Percentiles rank a stretch among this genome's conserved stretches.
Conservation (phyloP, 2,329 filamentous ascomycete species). For the Thielaviopsis punctulata region DNA sequence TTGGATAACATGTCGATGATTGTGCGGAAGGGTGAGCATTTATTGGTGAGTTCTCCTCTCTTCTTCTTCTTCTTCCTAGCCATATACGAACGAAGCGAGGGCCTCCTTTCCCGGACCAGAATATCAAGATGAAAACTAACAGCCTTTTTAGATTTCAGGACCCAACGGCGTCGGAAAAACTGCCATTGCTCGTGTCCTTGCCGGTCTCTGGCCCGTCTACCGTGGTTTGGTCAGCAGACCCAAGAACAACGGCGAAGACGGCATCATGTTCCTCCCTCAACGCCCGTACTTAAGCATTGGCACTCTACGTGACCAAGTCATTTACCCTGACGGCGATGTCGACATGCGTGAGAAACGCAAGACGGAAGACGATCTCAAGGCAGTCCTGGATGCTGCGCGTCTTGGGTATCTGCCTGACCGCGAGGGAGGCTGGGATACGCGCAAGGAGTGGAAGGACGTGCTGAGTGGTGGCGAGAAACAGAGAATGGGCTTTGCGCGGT, state of each 20-base stretch:
- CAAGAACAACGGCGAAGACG: conserved; percentile 62
- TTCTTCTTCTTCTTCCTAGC: not conserved
- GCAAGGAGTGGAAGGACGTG: conserved; percentile 97
- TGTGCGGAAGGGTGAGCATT: conserved; percentile 76
- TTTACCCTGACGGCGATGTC: conserved; percentile 86
- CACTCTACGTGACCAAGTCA: conserved; percentile 88
- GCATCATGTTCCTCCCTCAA: conserved; percentile 97
- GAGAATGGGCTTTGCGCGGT: conserved; percentile 72
- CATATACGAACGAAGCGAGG: too few species aligned
- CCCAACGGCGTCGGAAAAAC: conserved; percentile 91
- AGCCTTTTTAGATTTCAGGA: conserved; percentile 76
- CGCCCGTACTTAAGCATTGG: conserved; percentile 82
- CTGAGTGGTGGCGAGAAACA: conserved; percentile 97
- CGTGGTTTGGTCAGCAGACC: conserved; percentile 81
- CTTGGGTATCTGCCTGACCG: conserved; percentile 80
- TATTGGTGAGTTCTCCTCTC: conserved; percentile 37
- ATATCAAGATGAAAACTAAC: too few species aligned
- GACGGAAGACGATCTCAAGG: conserved; percentile 56
- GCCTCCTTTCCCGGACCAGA: too few species aligned
- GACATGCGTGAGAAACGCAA: conserved; percentile 78
- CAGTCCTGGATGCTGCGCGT: conserved; percentile 63
- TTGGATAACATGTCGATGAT: conserved; percentile 79
- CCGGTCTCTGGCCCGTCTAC: conserved; percentile 91
- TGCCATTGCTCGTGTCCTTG: conserved; percentile 70
- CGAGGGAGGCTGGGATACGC: conserved; percentile 90